A percentile compares a stretch with the other conserved stretches of the same genome.
phyloP scores from a whole-genome alignment of 2,329 filamentous ascomycete species.

The Epichloe elymi region DNA sequence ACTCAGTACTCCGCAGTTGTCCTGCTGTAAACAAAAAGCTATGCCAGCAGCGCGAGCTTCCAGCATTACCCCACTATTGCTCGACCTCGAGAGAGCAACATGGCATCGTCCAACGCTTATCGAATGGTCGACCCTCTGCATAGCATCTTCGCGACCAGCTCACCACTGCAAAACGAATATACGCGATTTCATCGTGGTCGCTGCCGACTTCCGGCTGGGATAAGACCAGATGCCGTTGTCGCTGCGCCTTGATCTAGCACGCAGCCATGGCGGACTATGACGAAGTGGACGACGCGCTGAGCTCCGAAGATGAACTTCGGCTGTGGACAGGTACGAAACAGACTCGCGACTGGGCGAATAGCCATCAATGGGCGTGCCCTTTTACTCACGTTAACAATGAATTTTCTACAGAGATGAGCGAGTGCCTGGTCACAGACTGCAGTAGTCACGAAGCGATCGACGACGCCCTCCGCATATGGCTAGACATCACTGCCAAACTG shows the following conservation, averaged over 20 bases:
- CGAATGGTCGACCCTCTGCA: not conserved
- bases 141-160: not conserved
- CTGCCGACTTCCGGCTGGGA: constrained; percentile 4
- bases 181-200: not conserved
- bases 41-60: not conserved
- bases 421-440: constrained; percentile 33
- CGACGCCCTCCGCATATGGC: constrained; percentile 71
- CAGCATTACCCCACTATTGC: not conserved
- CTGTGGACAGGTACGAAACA: constrained; percentile 66
- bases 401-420: constrained; percentile 29
- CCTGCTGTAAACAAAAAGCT: not conserved
- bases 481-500: constrained; percentile 63
- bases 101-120: not conserved
- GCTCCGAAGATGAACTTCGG: constrained; percentile 65
- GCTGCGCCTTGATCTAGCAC: constrained; percentile 14
- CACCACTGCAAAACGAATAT: not conserved
- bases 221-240: constrained; percentile 23
- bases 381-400: constrained; percentile 8
- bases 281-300: constrained; percentile 35
- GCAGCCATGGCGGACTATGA: constrained; percentile 50
- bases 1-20: not conserved
- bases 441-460: constrained; percentile 54
- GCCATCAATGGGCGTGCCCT: not conserved
- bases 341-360: not conserved
- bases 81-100: not conserved